Evolutionary conservation across 768 basidiomycete genomes (phyloP), one percentile per base, ranked within the genome.

Genomic region (Boletus sp.): DNA sequence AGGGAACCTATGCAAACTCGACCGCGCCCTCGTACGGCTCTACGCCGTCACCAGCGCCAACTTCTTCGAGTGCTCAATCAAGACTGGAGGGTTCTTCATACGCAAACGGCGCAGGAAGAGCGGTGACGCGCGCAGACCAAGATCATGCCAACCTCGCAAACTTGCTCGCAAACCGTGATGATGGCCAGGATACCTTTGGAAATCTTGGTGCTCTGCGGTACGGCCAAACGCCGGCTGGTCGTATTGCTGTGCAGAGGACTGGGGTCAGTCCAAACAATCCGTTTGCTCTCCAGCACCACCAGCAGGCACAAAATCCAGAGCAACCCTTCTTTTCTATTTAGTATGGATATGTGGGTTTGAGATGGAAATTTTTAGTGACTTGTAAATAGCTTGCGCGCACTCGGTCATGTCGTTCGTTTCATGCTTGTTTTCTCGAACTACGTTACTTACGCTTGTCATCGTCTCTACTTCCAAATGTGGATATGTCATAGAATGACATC

Each of bases 121-220:
- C 58, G 35, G 69, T 69, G 37, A 76, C 75, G 24, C 77, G 77
- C 47, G 77, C 80, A 47, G 92, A 96, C 70, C 84, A 90, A 58
- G 82, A 85, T 55, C 81, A 92, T 67, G 69, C 83, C 14, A 82
- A 87, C 37, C 82, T 99, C 52, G 94, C 95, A 3, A 77, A 72
- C 52, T 73, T 98, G 64, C 86, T 98, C 60, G 95, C 92, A 7
- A 92, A 90, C 66, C 80, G 88, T 50, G 95, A 97, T 55, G 94
- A 92, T 64, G 96, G 97, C 1, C 78, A 90, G 69, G 97, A 99
- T 74, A 96, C 96, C 52, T 98, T 98, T 68, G 96, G 96, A 50
- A 99, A 98, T 70, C 64, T 84, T 33, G 96, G 96, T 18, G 59
- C 77, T 50, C 69, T 96, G 59, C 83, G 94, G 79, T 90, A 84